Evolutionary conservation across 2,329 filamentous ascomycete species (phyloP).

Genomic region (Neophaeococcomyces aloes): DNA sequence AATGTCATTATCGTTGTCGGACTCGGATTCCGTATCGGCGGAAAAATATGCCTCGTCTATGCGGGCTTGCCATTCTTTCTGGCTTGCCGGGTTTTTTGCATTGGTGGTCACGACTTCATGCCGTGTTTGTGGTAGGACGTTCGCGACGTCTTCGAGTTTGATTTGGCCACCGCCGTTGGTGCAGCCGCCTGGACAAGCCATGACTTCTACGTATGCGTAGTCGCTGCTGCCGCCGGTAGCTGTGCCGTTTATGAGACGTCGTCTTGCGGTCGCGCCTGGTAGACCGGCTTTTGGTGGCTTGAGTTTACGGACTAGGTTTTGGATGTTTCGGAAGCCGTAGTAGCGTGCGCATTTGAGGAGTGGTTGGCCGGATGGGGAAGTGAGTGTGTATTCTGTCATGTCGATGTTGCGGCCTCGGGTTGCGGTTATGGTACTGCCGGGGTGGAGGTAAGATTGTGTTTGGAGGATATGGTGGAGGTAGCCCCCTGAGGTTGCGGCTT

Average conservation of each 20-base stretch:
- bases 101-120: conserved; percentile 19
- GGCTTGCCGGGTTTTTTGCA: conserved; percentile 49
- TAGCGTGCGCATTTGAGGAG: conserved; percentile 77
- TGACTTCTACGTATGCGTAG: conserved; percentile 92
- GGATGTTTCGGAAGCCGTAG: conserved; percentile 96
- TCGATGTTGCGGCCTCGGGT: conserved; percentile 77
- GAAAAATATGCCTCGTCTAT: conserved; percentile 88
- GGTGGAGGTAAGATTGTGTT: conserved; percentile 58
- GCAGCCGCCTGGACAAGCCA: conserved; percentile 98
- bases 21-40: conserved; percentile 23
- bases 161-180: conserved; percentile 96
- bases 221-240: conserved; percentile 40
- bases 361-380: conserved; percentile 44
- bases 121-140: conserved; percentile 18
- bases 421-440: conserved; percentile 60
- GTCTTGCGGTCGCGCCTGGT: conserved; percentile 61
- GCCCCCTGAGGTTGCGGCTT: conserved; percentile 74
- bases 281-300: conserved; percentile 70
- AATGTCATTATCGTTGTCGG: conserved; percentile 17
- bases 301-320: conserved; percentile 86
- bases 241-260: conserved; percentile 28
- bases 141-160: conserved; percentile 66
- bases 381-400: conserved; percentile 72
- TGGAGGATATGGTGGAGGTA: conserved; percentile 77
- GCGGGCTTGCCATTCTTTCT: conserved; percentile 72